Evolutionary conservation across 495 filamentous ascomycete genomes (phyloP).

Genomic region (Annulohypoxylon nitens): DNA sequence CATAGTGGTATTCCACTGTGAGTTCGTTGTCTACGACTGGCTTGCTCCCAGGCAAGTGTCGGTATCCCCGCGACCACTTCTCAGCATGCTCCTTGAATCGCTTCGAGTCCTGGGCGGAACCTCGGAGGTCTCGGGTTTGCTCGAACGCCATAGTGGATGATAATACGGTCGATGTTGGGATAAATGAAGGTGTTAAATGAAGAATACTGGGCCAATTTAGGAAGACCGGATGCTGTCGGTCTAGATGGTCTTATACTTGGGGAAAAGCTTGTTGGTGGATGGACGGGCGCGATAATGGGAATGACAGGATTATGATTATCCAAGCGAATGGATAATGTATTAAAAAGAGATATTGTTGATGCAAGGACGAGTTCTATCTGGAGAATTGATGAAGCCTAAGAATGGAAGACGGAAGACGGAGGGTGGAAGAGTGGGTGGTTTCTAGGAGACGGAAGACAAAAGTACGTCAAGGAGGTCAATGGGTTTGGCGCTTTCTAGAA

Average conservation of each 20-base stretch:
- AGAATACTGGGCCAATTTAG: slow-evolving; percentile 6
- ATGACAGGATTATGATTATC: slow-evolving; percentile 1
- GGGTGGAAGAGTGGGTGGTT: slow-evolving; percentile 10
- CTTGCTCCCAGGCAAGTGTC: slow-evolving; percentile 46
- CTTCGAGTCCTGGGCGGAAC: slow-evolving; percentile 58
- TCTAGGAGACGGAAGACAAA: slow-evolving; percentile 15
- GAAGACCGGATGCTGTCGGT: slow-evolving; percentile 13
- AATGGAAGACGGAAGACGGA: slow-evolving; percentile 21
- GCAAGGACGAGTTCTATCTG: slow-evolving; percentile 20
- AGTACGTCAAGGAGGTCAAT: slow-evolving; percentile 21
- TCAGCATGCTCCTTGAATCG: slow-evolving; percentile 57
- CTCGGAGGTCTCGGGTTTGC: slow-evolving; percentile 59
- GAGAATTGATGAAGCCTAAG: slow-evolving; percentile 1
- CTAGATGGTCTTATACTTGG: slow-evolving; percentile 2
- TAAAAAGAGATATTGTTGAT: slow-evolving; percentile 25
- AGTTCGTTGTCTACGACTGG: slow-evolving; percentile 5
- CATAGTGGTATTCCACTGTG: slow-evolving; percentile 12
- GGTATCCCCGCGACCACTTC: slow-evolving; percentile 59
- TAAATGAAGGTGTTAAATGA: background rate
- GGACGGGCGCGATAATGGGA: slow-evolving; percentile 15
- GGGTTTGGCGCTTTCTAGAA: slow-evolving; percentile 42
- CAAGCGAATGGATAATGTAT: slow-evolving; percentile 19
- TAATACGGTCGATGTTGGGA: slow-evolving; percentile 6
- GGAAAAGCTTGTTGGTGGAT: background rate
- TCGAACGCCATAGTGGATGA: slow-evolving; percentile 49